A percentile compares a stretch with the other conserved stretches of the same genome.
phyloP scores from a whole-genome alignment of 2,329 filamentous ascomycete genomes.

The Fusarium denticulatum region DNA sequence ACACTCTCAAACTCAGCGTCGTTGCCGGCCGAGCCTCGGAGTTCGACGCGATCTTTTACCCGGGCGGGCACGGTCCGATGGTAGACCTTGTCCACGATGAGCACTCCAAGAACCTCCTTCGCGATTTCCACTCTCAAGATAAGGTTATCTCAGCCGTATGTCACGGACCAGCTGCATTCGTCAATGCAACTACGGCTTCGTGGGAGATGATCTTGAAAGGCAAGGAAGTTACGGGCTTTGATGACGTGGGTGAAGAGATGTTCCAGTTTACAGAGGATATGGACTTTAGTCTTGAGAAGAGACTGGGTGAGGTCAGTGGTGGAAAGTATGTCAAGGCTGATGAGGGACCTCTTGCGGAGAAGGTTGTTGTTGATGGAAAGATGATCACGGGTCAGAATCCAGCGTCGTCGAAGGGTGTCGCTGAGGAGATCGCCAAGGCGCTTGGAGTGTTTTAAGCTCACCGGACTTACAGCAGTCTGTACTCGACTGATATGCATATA shows the following conservation, averaged over 20 bases:
- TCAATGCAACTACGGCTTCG: background rate
- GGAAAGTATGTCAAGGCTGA: background rate
- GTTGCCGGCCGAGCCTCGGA: background rate
- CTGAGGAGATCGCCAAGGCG: background rate
- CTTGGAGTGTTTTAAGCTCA: background rate
- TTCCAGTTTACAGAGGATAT: background rate
- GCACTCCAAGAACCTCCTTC: background rate
- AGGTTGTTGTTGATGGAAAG: slow-evolving; percentile 2
- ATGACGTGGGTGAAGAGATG: background rate
- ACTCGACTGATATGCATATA: background rate
- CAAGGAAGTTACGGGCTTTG: background rate
- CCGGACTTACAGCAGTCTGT: too few species aligned
- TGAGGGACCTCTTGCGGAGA: background rate
- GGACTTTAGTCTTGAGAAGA: background rate
- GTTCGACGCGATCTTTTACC: background rate
- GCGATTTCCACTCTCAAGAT: background rate
- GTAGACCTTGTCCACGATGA: background rate
- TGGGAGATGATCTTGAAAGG: background rate
- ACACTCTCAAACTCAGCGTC: background rate
- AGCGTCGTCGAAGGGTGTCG: background rate
- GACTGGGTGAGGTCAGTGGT: background rate
- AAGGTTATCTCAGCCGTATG: background rate
- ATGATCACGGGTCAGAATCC: background rate
- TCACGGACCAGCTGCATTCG: background rate
- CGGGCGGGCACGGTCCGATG: background rate